Evolutionary conservation across 1,284 basidiomycete species (phyloP), one percentile per base, ranked within the genome.

Genomic region (Ustilago crameri): DNA sequence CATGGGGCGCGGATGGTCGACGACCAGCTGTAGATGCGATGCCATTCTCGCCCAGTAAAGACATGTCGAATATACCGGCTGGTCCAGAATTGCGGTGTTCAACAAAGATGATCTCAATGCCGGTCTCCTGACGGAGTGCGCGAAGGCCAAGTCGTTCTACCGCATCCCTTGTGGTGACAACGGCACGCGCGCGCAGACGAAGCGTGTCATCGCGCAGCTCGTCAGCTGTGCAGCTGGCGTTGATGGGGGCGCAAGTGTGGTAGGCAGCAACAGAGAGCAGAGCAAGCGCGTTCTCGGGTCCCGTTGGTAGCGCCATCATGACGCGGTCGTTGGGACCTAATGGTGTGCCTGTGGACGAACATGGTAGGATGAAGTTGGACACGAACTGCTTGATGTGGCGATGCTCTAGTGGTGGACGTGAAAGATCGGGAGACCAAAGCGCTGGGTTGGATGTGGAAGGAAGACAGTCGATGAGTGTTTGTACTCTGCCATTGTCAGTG

Each of bases 301-400:
- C 80, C 3, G 81, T 83, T 3, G 81, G 81, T 14, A 83, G 63
- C 12, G 79, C 79, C 80, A 83, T 80, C 80, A 82, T 82, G 56
- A 83, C 69, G 44, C 81, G 79, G 51, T 83, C 80, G 54, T 83
- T 83, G 52, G 74, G 74, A 22, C 68, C 68, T 9, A 83, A 56
- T 3, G 75, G 76, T 10, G 58, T 32, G 10, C 55, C 18, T 30
- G 46, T 45, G 18, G 58, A 51, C 1, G 69, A 68, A 18, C 68
- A 65, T 45, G 81, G 81, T 9, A 83, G 64, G 42, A 72, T 54
- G 48, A 83, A 83, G 37, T 69, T 66, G 52, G 62, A 46, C 32
- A 82, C 69, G 44, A 82, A 83, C 14, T 63, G 49, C 54, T 79
- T 80, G 60, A 81, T 73, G 52, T 76, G 78, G 14, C 70, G 58